phyloP scores from a whole-genome alignment of 1,139 yeast genomes.

The Arxiozyma slooffiae region DNA sequence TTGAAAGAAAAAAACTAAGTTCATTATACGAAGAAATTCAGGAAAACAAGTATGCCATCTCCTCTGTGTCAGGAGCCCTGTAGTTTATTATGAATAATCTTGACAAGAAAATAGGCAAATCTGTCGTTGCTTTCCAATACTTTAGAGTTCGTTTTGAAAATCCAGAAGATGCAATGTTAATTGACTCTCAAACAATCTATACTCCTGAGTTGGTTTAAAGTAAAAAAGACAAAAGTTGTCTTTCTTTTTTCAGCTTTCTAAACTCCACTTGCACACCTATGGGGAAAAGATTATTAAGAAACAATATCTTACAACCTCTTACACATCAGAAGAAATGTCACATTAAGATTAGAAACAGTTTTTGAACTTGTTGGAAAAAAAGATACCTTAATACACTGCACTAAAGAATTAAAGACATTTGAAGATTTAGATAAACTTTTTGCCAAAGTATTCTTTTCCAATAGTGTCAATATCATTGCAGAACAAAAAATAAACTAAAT shows the following conservation, averaged over 20 bases:
- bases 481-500: slow-evolving; percentile 35
- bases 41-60: slow-evolving; percentile 28
- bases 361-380: slow-evolving; percentile 28
- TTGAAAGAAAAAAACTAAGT: slow-evolving; percentile 19
- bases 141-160: slow-evolving; percentile 34
- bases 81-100: slow-evolving; percentile 13
- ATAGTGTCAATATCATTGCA: slow-evolving; percentile 19
- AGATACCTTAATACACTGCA: slow-evolving; percentile 16
- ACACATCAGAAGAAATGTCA: slow-evolving; percentile 32
- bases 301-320: slow-evolving; percentile 38
- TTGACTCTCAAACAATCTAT: slow-evolving; percentile 33
- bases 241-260: slow-evolving; percentile 32
- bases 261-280: slow-evolving; percentile 37
- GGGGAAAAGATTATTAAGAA: slow-evolving; percentile 37
- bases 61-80: slow-evolving; percentile 34
- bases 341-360: slow-evolving; percentile 32
- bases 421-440: slow-evolving; percentile 36
- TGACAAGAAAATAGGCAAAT: slow-evolving; percentile 2
- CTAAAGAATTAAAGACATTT: slow-evolving; percentile 23
- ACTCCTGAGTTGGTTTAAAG: slow-evolving; percentile 35
- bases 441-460: slow-evolving; percentile 24
- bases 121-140: slow-evolving; percentile 16
- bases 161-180: slow-evolving; percentile 36
- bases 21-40: slow-evolving; percentile 17
- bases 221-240: slow-evolving; percentile 23